These are phyloP conservation scores for Amanita exitialis DNA, from an alignment of 768 basidiomycete genomes.

Conservation along the genomic window DNA sequence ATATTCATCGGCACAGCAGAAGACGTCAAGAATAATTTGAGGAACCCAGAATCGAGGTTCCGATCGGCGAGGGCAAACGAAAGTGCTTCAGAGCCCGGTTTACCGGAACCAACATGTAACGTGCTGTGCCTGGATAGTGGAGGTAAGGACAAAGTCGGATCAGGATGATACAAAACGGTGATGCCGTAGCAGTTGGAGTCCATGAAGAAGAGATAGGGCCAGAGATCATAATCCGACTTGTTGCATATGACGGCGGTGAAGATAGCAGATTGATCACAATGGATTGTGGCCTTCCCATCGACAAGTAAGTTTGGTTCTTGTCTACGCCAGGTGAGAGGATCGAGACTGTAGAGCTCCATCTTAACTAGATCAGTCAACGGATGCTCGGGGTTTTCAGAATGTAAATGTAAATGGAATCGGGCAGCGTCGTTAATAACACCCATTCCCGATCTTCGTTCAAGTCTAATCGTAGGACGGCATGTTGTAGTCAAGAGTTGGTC, in stretches of 20 bases:
- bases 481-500: constrained; percentile 29
- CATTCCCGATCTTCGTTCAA: constrained; percentile 20
- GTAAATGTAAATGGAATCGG: constrained; percentile 48
- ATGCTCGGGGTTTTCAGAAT: constrained; percentile 35
- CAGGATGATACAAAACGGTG: constrained; percentile 45
- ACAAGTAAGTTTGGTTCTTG: constrained; percentile 36
- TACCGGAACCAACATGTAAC: constrained; percentile 32
- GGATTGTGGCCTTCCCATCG: constrained; percentile 37
- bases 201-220: constrained; percentile 57
- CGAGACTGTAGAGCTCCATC: constrained; percentile 43
- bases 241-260: constrained; percentile 43
- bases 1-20: constrained; percentile 36
- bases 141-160: constrained; percentile 21
- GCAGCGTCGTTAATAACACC: constrained; percentile 48
- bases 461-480: constrained; percentile 25
- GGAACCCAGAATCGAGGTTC: constrained; percentile 35
- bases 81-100: constrained; percentile 35
- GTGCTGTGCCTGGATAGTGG: constrained; percentile 32
- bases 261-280: constrained; percentile 28
- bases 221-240: constrained; percentile 39
- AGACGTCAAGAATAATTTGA: constrained; percentile 51
- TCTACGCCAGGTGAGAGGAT: constrained; percentile 32
- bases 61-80: constrained; percentile 29
- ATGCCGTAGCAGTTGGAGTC: constrained; percentile 45
- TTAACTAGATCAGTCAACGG: constrained; percentile 37